A percentile compares a stretch with the other conserved stretches of the same genome.
Evolutionary conservation across 345 rosid species (phyloP).

Genomic region (Eucalyptus fibrosa): DNA sequence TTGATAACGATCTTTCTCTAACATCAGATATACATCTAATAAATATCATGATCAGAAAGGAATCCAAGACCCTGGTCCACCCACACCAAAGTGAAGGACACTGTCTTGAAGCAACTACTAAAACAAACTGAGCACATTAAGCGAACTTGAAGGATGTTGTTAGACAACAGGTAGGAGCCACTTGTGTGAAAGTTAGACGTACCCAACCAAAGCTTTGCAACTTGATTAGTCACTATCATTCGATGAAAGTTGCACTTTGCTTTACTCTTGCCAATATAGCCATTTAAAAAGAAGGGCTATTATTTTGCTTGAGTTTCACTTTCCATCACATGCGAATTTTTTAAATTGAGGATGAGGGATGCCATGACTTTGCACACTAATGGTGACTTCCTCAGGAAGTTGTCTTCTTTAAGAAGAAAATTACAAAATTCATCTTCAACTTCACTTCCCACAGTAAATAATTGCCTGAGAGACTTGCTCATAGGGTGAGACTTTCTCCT

Average conservation of each 20-base stretch:
- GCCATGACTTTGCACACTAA: constrained; percentile 4
- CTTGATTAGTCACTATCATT: not conserved
- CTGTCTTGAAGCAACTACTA: not conserved
- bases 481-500: too few species aligned
- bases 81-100: not conserved
- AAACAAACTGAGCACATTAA: not conserved
- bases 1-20: not conserved
- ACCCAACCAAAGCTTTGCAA: not conserved
- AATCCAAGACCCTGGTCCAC: not conserved
- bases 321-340: not conserved
- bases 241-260: not conserved
- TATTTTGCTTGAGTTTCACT: not conserved
- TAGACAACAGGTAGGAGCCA: not conserved
- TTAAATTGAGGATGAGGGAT: constrained; percentile 10
- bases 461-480: not conserved
- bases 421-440: not conserved
- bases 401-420: not conserved
- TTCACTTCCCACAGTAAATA: not conserved
- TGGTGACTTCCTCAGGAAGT: not conserved
- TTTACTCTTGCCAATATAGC: not conserved
- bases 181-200: not conserved
- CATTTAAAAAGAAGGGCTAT: not conserved
- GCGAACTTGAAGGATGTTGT: not conserved
- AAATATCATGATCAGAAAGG: not conserved
- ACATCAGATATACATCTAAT: not conserved